Conservation (phyloP, 331 rosid genomes). For the Erythrophleum ivorense region DNA sequence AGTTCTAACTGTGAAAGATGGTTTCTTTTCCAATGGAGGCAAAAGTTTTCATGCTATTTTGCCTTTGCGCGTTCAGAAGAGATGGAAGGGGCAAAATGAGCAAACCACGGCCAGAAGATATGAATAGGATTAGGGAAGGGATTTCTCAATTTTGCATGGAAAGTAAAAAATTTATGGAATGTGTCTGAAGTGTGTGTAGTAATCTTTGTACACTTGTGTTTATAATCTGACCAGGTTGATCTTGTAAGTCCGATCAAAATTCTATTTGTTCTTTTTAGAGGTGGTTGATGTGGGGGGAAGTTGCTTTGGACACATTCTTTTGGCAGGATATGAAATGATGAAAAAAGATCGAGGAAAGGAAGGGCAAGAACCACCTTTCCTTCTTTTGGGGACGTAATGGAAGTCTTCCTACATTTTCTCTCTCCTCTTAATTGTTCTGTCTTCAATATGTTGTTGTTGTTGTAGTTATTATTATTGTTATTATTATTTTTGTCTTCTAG, state of each 20-base stretch:
- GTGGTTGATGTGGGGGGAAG: constrained; percentile 43
- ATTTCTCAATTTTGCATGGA: constrained; percentile 64
- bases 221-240: constrained; percentile 24
- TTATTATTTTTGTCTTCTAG: constrained; percentile 42
- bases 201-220: constrained; percentile 48
- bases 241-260: constrained; percentile 51
- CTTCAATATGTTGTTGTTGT: not conserved
- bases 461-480: not conserved
- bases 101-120: constrained; percentile 21
- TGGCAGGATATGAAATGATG: constrained; percentile 9
- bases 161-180: constrained; percentile 29
- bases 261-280: constrained; percentile 61
- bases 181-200: constrained; percentile 52
- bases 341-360: constrained; percentile 44
- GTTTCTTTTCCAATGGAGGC: constrained; percentile 23
- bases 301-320: not conserved
- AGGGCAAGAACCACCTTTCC: constrained; percentile 51
- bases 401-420: constrained; percentile 40
- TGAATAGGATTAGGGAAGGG: constrained; percentile 36
- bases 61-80: constrained; percentile 47
- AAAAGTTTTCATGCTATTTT: constrained; percentile 33
- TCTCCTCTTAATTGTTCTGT: constrained; percentile 15
- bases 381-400: constrained; percentile 57
- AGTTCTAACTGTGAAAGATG: constrained; percentile 34
- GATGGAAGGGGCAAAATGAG: constrained; percentile 39